Evolutionary conservation across 2,329 filamentous ascomycete species (phyloP), one percentile per base, ranked within the genome.

Genomic region (Penicillium occitanis): DNA sequence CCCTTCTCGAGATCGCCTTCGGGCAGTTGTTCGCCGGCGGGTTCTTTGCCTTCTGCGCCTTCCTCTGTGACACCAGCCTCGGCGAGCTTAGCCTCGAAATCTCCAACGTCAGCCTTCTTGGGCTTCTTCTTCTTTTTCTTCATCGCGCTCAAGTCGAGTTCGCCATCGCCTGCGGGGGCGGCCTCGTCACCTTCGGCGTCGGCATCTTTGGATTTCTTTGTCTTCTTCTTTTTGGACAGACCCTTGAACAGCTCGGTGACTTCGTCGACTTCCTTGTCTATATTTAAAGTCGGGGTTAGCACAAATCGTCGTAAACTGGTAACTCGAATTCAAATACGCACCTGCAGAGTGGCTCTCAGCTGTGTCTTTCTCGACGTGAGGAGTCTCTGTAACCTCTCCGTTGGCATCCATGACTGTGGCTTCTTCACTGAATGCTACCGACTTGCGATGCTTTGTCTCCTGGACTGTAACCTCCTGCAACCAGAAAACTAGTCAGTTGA

Each of bases 391-490:
- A 77, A 97, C 88, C 77, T 90, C 88, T 74, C 94, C 94, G 85
- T 97, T 91, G 80, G 88, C 87, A 83, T 96, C 91, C 78, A 97
- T 93, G 74, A 97, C 88, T 71, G 91, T 87, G 73, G 92, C 87
- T 75, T 92, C 91, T 80, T 95, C 91, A 77, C 90, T 93, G 80
- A 98, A 98, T 70, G 93, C 90, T 75, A 98, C 94, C 57, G 92
- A 96, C 83, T 98, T 97, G 82, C 93, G 91, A 75, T 90, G 88
- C 80, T 91, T 93, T 68, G 78, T 71, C 69, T 80, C 77, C 69
- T 79, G 57, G 22, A 19, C 55, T 40, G 35, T 35, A 35, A 37
- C 77, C 74, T 82, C 79, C 81, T 83, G 68, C 65, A 66, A 57
- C 61, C 68, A 67, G 63, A 70, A 71, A 68, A 69, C 51, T 33